Conservation (phyloP, 2,329 filamentous ascomycete species). For the Aspergillus felis region DNA sequence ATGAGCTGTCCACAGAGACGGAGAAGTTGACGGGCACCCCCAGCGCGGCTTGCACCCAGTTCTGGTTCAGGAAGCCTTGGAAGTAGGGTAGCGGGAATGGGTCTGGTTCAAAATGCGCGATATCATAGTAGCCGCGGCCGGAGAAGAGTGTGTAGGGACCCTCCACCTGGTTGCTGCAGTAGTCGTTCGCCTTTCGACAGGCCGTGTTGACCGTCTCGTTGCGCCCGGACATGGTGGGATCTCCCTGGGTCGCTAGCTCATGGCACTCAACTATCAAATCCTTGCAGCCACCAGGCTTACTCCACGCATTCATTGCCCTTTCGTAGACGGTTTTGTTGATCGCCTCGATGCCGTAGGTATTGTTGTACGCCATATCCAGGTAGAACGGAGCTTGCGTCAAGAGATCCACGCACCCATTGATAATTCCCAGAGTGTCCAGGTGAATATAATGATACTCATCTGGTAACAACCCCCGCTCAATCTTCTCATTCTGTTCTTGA, state of each 20-base stretch:
- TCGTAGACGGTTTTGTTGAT: conserved; percentile 49
- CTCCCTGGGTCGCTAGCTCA: conserved; percentile 42
- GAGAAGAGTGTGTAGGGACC: conserved; percentile 40
- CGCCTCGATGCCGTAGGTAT: conserved; percentile 55
- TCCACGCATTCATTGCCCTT: conserved; percentile 43
- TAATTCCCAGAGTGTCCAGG: conserved; percentile 53
- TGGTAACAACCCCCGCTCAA: conserved; percentile 28
- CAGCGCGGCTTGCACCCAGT: conserved; percentile 54
- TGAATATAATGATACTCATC: conserved; percentile 36
- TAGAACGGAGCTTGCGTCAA: conserved; percentile 47
- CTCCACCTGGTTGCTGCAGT: conserved; percentile 46
- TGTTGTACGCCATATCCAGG: conserved; percentile 53
- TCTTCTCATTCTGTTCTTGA: conserved; percentile 41
- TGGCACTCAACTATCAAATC: conserved; percentile 53
- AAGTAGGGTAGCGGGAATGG: conserved; percentile 53
- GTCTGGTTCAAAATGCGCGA: conserved; percentile 49
- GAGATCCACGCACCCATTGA: conserved; percentile 55
- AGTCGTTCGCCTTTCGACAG: conserved; percentile 44
- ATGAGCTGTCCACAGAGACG: conserved; percentile 41
- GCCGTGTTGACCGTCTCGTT: conserved; percentile 43
- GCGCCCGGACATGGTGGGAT: conserved; percentile 48
- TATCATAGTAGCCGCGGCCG: conserved; percentile 55
- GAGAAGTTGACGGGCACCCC: conserved; percentile 61
- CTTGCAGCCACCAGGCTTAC: conserved; percentile 48
- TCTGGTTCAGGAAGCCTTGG: conserved; percentile 54